A percentile compares a stretch with the other conserved stretches of the same genome.
Evolutionary conservation across 1,284 basidiomycete species (phyloP).

Genomic region (Cryptococcus hybrid): DNA sequence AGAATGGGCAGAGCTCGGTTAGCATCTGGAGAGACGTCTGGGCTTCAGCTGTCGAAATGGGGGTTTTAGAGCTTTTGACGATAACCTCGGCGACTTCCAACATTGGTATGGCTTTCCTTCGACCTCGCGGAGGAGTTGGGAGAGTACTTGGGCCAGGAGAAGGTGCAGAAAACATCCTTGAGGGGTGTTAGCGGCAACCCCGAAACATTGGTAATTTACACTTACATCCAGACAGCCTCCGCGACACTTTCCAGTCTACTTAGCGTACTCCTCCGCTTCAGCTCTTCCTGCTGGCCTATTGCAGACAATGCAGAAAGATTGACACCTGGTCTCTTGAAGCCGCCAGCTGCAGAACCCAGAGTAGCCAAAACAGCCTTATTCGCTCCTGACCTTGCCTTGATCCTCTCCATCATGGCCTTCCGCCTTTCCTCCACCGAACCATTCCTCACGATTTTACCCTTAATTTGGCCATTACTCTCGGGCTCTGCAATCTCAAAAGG

Average conservation of each 20-base stretch:
- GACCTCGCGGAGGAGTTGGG: constrained; percentile 29
- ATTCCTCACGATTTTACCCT: constrained; percentile 24
- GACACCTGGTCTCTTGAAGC: constrained; percentile 10
- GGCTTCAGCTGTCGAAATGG: constrained; percentile 50
- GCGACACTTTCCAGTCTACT: constrained; percentile 49
- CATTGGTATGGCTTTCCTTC: constrained; percentile 45
- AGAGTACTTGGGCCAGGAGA: constrained; percentile 23
- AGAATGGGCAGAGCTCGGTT: constrained; percentile 48
- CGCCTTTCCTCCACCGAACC: constrained; percentile 41
- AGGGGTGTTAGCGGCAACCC: neutral
- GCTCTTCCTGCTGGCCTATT: constrained; percentile 38
- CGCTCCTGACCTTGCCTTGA: constrained; percentile 39
- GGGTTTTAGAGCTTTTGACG: constrained; percentile 50
- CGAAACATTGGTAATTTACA: neutral
- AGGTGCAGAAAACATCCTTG: constrained; percentile 44
- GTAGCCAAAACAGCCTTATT: constrained; percentile 21
- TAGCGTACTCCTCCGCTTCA: constrained; percentile 47
- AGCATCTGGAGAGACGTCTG: constrained; percentile 45
- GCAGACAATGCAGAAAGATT: constrained; percentile 10
- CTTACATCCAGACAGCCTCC: constrained; percentile 51
- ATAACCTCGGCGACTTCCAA: constrained; percentile 46
- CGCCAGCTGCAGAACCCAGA: constrained; percentile 25
- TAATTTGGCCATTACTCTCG: constrained; percentile 4
- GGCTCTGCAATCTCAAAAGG: constrained; percentile 24
- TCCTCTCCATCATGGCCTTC: constrained; percentile 44